Evolutionary conservation across 768 basidiomycete species (phyloP).

Genomic region (Gelatoporia subvermispora): DNA sequence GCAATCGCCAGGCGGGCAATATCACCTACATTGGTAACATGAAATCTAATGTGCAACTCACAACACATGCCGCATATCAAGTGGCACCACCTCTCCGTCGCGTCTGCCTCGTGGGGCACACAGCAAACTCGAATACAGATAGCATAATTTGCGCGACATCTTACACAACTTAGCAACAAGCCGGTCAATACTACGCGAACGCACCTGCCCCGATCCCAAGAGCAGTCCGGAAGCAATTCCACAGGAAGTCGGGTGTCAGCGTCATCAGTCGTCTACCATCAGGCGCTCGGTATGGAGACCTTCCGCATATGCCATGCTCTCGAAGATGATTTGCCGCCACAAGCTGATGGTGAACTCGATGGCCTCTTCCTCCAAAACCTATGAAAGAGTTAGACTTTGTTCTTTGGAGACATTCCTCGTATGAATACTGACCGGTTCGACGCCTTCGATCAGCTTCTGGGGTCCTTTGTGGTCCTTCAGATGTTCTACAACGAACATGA

Average conservation of each 20-base stretch:
- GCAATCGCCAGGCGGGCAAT: neutral
- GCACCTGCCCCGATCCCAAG: constrained; percentile 21
- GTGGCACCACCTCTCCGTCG: neutral
- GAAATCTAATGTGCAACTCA: constrained; percentile 18
- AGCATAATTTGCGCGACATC: constrained; percentile 12
- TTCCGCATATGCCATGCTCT: constrained; percentile 90
- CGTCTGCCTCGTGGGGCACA: neutral
- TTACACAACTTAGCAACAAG: constrained; percentile 24
- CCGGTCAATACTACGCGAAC: constrained; percentile 24
- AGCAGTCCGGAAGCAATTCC: constrained; percentile 2
- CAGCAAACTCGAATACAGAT: constrained; percentile 8
- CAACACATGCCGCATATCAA: constrained; percentile 2
- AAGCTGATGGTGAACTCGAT: constrained; percentile 68
- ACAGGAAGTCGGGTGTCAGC: neutral
- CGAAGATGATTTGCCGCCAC: constrained; percentile 92
- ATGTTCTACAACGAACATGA: constrained; percentile 92
- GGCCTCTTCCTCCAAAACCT: constrained; percentile 95
- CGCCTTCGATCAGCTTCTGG: constrained; percentile 79
- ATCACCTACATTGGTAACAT: constrained; percentile 7
- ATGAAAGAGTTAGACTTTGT: constrained; percentile 1
- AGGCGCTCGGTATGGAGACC: constrained; percentile 83
- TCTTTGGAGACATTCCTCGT: neutral
- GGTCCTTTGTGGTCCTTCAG: constrained; percentile 87
- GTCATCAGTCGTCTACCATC: constrained; percentile 58
- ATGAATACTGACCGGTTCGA: constrained; percentile 63